These are phyloP conservation scores for Hordeum marinum DNA, from an alignment of 176 grass and related monocot genomes.

Conservation along the genomic window DNA sequence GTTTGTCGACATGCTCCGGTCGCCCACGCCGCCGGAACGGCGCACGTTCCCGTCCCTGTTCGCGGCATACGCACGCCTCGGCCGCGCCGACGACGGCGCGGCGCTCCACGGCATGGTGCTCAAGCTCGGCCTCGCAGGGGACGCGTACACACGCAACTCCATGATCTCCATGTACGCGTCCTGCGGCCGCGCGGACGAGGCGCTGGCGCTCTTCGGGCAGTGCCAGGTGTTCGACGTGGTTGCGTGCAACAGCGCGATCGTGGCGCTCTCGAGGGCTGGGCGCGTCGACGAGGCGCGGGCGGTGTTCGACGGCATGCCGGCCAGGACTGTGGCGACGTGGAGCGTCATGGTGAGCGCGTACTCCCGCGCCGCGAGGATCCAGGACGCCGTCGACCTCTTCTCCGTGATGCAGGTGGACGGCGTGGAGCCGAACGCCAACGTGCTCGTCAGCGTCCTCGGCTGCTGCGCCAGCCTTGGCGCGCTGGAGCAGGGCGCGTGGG, in stretches of 20 bases:
- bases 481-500: conserved; percentile 60
- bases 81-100: conserved; percentile 11
- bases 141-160: conserved; percentile 59
- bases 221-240: conserved; percentile 44
- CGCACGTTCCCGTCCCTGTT: conserved; percentile 62
- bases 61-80: conserved; percentile 40
- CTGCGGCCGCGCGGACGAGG: conserved; percentile 27
- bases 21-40: conserved; percentile 28
- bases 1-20: conserved; percentile 56
- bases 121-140: conserved; percentile 55
- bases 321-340: conserved; percentile 53
- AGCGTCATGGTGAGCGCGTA: conserved; percentile 67
- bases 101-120: conserved; percentile 72
- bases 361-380: conserved; percentile 25
- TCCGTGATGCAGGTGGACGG: conserved; percentile 40
- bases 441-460: conserved; percentile 57
- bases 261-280: conserved; percentile 42
- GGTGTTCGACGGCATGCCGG: conserved; percentile 64
- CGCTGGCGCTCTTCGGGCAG: conserved; percentile 25
- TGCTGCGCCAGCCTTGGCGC: conserved; percentile 53
- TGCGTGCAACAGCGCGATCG: conserved; percentile 63
- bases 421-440: conserved; percentile 63
- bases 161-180: conserved; percentile 70
- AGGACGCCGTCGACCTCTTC: conserved; percentile 58
- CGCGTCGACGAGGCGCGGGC: conserved; percentile 34